These are phyloP conservation scores for Dactylellina haptotyla DNA, from an alignment of 2,329 filamentous ascomycete species.

Conservation along the genomic window DNA sequence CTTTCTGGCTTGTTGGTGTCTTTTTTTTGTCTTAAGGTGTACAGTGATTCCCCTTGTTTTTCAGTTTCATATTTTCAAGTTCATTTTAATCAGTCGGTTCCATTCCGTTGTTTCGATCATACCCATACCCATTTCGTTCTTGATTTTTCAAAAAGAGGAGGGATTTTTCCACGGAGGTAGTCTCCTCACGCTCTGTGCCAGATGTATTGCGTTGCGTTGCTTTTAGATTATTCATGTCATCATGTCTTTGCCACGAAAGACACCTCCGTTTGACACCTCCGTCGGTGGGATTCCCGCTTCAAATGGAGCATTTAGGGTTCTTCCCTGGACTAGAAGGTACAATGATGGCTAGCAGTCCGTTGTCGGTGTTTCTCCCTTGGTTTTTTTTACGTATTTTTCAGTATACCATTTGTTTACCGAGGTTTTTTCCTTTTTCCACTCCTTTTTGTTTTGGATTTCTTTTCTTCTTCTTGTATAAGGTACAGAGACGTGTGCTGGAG, in stretches of 20 bases:
- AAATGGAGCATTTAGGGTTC: background rate
- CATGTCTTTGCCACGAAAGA: slow-evolving; percentile 6
- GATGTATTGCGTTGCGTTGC: slow-evolving; percentile 18
- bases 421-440: slow-evolving; percentile 1
- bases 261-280: slow-evolving; percentile 1
- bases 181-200: background rate
- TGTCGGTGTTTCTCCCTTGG: background rate
- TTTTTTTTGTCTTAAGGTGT: slow-evolving; percentile 29
- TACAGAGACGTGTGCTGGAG: slow-evolving; percentile 33
- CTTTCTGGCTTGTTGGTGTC: background rate
- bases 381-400: slow-evolving; percentile 15
- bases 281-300: background rate
- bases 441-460: slow-evolving; percentile 7
- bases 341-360: background rate
- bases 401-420: slow-evolving; percentile 49
- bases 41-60: slow-evolving; percentile 30
- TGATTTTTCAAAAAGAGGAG: slow-evolving; percentile 6
- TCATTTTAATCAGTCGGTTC: slow-evolving; percentile 29
- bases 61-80: slow-evolving; percentile 16
- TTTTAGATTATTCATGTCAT: slow-evolving; percentile 17
- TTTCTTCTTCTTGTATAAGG: slow-evolving; percentile 2
- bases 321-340: background rate
- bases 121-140: slow-evolving; percentile 19
- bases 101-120: background rate
- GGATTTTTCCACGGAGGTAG: background rate